phyloP scores from a whole-genome alignment of 805 yeast genomes.

The Yarrowia sp. region DNA sequence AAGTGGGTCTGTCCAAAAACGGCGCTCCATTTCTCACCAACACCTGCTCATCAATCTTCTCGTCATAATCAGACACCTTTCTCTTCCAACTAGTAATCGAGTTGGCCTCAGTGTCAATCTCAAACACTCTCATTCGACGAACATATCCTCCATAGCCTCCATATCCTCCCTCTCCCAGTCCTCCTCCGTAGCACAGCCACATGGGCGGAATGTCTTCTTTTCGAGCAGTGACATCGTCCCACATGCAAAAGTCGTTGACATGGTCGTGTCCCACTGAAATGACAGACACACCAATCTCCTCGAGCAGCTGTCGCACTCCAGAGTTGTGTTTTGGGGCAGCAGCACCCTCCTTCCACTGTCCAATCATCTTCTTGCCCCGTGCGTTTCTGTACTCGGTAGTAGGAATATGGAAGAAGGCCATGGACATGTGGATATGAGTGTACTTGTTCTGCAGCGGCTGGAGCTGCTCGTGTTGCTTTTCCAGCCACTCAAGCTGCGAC shows the following conservation, averaged over 20 bases:
- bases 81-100: slow-evolving; percentile 70
- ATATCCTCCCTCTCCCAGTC: slow-evolving; percentile 91
- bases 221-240: slow-evolving; percentile 39
- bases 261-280: slow-evolving; percentile 93
- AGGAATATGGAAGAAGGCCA: slow-evolving; percentile 96
- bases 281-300: slow-evolving; percentile 66
- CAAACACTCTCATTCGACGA: slow-evolving; percentile 74
- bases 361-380: slow-evolving; percentile 46
- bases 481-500: slow-evolving; percentile 59
- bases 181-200: slow-evolving; percentile 96
- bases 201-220: slow-evolving; percentile 36
- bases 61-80: slow-evolving; percentile 52
- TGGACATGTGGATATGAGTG: slow-evolving; percentile 51
- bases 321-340: slow-evolving; percentile 75
- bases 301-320: slow-evolving; percentile 58
- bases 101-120: slow-evolving; percentile 52
- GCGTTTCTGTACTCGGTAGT: slow-evolving; percentile 71
- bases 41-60: slow-evolving; percentile 49
- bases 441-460: slow-evolving; percentile 38
- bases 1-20: not conserved
- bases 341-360: slow-evolving; percentile 64
- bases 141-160: slow-evolving; percentile 87
- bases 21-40: slow-evolving; percentile 48
- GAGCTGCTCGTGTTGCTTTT: slow-evolving; percentile 38
- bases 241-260: slow-evolving; percentile 83